Conservation (phyloP, 2,329 filamentous ascomycete species). For the Ilyonectria sp. region DNA sequence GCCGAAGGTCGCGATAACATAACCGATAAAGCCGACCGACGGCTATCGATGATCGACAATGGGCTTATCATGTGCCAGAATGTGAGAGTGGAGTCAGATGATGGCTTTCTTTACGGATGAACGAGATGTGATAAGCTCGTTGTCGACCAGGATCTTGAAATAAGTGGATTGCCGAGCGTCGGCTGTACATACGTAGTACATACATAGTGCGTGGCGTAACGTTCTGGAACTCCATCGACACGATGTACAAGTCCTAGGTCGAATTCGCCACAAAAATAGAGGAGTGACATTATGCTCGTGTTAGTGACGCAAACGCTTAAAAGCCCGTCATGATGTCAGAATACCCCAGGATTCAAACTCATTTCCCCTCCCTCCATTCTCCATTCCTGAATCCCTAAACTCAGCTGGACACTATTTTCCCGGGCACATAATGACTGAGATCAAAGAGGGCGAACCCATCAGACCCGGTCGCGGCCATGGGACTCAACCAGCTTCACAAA, state of each 20-base stretch:
- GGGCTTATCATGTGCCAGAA: background rate
- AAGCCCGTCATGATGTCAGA: background rate
- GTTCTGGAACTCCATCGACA: background rate
- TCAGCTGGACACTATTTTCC: background rate
- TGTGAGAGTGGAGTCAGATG: background rate
- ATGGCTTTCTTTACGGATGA: background rate
- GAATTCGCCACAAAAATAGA: background rate
- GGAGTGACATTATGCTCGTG: background rate
- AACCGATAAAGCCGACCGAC: background rate
- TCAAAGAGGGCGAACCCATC: background rate
- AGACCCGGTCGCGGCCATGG: background rate
- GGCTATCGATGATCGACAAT: background rate
- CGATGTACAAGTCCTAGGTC: background rate
- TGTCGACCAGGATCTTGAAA: background rate
- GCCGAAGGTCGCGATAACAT: slow-evolving; percentile 3
- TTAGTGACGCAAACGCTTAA: slow-evolving; percentile 2
- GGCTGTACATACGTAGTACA: slow-evolving; percentile 8
- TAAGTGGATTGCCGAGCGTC: slow-evolving; percentile 29
- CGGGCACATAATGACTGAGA: background rate
- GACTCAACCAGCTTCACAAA: background rate
- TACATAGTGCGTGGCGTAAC: background rate
- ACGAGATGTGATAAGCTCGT: background rate
- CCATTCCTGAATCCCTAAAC: background rate
- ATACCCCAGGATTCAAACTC: background rate
- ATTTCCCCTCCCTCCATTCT: background rate